Base-by-base conservation (phyloP, 805 yeast genomes). In the Brettanomyces sp. region DNA sequence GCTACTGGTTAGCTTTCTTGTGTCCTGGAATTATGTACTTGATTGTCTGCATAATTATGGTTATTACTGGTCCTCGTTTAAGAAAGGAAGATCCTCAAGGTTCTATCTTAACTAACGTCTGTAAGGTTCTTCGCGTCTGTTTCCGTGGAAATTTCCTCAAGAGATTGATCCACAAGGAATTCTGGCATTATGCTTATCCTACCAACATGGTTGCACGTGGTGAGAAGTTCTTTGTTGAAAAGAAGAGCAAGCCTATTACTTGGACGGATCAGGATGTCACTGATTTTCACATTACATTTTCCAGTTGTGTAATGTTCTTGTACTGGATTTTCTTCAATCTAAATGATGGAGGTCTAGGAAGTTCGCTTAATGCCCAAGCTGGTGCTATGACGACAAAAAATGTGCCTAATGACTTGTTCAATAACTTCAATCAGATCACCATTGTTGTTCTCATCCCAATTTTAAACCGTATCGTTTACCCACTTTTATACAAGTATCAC, bases 361-460 rank as follows among this genome's bases (percentile, higher is more conserved):
- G 72, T 37, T 50, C 60, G 12, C 76, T 70, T 55, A 73, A 69
- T 47, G 71, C 77, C 3, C 79, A 74, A 58, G 78, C 79, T 42
- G 77, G 76, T 49, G 67, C 76, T 30, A 73, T 76, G 80, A 58
- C 68, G 9, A 63, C 73, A 30, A 62, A 72, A 30, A 77, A 77
- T 41, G 76, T 76, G 52, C 80, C 80, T 48, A 76, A 76, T 54
- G 80, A 76, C 65, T 67, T 76, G 53, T 72, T 74, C 63, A 69
- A 64, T 51, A 75, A 74, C 55, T 74, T 76, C 63, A 76, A 76
- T 53, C 79, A 77, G 41, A 65, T 76, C 48, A 69, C 79, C 14
- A 76, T 76, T 53, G 73, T 76, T 49, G 64, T 75, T 42, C 62
- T 72, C 48, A 68, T 76, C 47, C 81, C 80, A 49, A 62, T 76